Evolutionary conservation across 2,329 filamentous ascomycete species (phyloP).

Genomic region (Orbilia blumenaviensis): DNA sequence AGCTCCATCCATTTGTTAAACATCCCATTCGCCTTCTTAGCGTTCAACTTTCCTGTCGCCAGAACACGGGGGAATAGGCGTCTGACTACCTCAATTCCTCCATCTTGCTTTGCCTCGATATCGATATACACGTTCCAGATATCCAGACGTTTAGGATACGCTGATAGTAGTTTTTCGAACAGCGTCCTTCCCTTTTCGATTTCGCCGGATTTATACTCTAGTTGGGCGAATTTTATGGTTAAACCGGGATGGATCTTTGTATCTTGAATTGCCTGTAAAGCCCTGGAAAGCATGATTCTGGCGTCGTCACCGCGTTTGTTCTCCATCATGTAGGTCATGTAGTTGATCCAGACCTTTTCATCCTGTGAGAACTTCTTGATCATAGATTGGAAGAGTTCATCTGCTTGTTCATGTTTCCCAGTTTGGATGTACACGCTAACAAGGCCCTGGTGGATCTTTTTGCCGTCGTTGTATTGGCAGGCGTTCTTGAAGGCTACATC

Average conservation of each 20-base stretch:
- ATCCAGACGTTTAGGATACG: conserved; percentile 88
- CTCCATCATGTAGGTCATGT: conserved; percentile 85
- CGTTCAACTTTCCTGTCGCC: conserved; percentile 75
- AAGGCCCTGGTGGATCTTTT: conserved; percentile 87
- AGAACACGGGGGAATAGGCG: conserved; percentile 83
- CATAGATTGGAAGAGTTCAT: conserved; percentile 84
- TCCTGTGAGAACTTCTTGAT: conserved; percentile 85
- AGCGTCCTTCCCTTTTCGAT: conserved; percentile 92
- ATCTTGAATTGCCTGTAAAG: conserved; percentile 78
- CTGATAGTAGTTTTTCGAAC: conserved; percentile 85
- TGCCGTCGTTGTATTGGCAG: conserved; percentile 90
- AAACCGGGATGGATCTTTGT: conserved; percentile 74
- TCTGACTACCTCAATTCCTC: conserved; percentile 69
- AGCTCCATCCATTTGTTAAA: conserved; percentile 93
- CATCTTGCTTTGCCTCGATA: conserved; percentile 73
- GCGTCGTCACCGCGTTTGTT: conserved; percentile 73
- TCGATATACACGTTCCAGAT: conserved; percentile 93
- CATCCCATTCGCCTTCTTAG: conserved; percentile 82
- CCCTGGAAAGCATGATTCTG: conserved; percentile 80
- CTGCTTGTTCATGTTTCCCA: conserved; percentile 86
- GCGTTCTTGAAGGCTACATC: conserved; percentile 90
- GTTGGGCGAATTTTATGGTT: conserved; percentile 85
- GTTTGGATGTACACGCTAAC: conserved; percentile 95
- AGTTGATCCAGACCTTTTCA: conserved; percentile 89
- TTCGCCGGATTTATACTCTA: conserved; percentile 92